A percentile compares a stretch with the other conserved stretches of the same genome.
Conservation (phyloP, 2,329 filamentous ascomycete genomes). For the Exophiala mesophila region DNA sequence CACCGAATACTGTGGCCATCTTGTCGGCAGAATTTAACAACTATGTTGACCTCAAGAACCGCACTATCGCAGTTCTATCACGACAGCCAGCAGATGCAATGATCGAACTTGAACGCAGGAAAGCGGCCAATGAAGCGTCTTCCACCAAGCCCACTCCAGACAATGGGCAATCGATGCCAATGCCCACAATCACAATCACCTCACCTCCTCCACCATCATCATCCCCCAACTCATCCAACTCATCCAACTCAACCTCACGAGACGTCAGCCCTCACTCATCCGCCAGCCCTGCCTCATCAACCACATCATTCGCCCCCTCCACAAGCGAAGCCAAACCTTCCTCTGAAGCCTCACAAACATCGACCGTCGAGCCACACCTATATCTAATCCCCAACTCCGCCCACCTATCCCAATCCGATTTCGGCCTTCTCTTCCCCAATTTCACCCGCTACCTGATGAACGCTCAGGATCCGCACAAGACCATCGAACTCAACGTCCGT, state of each 20-base stretch:
- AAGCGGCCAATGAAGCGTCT: not conserved
- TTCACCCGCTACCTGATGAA: constrained; percentile 47
- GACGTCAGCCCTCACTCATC: constrained; percentile 12
- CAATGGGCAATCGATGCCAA: not conserved
- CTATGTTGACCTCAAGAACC: constrained; percentile 67
- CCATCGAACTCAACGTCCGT: constrained; percentile 30
- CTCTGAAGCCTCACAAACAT: constrained; percentile 7
- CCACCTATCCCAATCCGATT: constrained; percentile 78
- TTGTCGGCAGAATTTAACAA: constrained; percentile 74
- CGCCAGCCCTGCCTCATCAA: constrained; percentile 5
- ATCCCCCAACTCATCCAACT: constrained; percentile 4
- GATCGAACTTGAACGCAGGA: constrained; percentile 12
- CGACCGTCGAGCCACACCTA: constrained; percentile 54
- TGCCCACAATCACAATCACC: not conserved
- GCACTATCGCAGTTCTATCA: constrained; percentile 63
- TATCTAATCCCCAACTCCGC: constrained; percentile 72
- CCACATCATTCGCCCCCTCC: constrained; percentile 9
- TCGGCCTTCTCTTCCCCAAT: constrained; percentile 76
- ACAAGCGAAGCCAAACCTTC: constrained; percentile 6
- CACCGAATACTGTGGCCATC: constrained; percentile 59
- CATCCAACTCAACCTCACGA: constrained; percentile 9
- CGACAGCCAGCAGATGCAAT: constrained; percentile 43
- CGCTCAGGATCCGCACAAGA: constrained; percentile 35
- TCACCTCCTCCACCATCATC: constrained; percentile 3
- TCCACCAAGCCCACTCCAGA: not conserved